Conservation (phyloP, 208 protist species). For the Crithidia acanthocephali region DNA sequence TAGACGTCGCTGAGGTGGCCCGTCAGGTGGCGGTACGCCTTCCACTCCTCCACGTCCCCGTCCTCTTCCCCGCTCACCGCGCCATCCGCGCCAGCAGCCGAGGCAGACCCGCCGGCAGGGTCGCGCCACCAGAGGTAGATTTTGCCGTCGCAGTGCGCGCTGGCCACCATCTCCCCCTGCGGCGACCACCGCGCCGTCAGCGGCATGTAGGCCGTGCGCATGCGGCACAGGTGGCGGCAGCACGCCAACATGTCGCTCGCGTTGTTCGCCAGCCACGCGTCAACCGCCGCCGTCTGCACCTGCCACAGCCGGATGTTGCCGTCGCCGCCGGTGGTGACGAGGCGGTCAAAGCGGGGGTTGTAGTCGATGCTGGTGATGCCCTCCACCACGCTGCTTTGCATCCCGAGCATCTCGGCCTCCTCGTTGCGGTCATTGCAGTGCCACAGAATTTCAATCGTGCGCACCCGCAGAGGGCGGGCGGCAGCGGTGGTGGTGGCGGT, state of each 20-base stretch:
- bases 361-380: constrained; percentile 87
- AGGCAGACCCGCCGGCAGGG: constrained; percentile 13
- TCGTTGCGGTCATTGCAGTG: constrained; percentile 81
- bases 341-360: constrained; percentile 47
- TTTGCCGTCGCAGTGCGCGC: constrained; percentile 84
- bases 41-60: constrained; percentile 68
- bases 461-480: constrained; percentile 50
- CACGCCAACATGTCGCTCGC: constrained; percentile 72
- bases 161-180: constrained; percentile 78
- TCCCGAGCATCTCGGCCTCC: constrained; percentile 73
- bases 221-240: constrained; percentile 58
- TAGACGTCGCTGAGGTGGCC: constrained; percentile 89
- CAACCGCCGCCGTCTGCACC: constrained; percentile 45
- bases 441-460: constrained; percentile 88
- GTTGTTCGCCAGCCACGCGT: constrained; percentile 66
- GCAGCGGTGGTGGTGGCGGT: neutral
- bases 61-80: constrained; percentile 13
- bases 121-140: constrained; percentile 87
- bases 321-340: constrained; percentile 86
- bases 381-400: constrained; percentile 72
- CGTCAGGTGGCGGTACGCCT: constrained; percentile 83
- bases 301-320: constrained; percentile 78
- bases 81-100: neutral
- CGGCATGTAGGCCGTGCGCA: constrained; percentile 79
- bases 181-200: constrained; percentile 87